phyloP scores from a whole-genome alignment of 139 green algal genomes.

The Auxenochlorella pyrenoidosa region DNA sequence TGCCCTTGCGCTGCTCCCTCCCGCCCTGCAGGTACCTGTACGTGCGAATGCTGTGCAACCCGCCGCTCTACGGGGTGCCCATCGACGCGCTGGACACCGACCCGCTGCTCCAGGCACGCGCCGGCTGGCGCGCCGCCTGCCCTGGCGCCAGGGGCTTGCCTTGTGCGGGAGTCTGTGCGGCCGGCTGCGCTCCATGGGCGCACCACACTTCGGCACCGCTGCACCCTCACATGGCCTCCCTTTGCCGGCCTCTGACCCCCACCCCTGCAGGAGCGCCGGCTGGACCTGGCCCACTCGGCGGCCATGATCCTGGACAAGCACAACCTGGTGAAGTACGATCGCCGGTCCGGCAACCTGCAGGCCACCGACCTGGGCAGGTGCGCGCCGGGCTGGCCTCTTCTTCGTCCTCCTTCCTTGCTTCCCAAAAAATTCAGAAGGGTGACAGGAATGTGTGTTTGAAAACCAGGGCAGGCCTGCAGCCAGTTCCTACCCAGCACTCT shows the following conservation, averaged over 20 bases:
- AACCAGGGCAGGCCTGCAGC: too few relatives aligned
- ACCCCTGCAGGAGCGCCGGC: constrained; percentile 70
- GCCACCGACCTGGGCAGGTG: constrained; percentile 49
- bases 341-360: constrained; percentile 87
- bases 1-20: background rate
- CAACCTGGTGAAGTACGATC: constrained; percentile 95
- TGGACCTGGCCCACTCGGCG: constrained; percentile 93
- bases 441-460: too few relatives aligned
- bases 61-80: constrained; percentile 90
- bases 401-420: too few relatives aligned
- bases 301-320: constrained; percentile 90
- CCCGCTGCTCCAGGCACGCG: constrained; percentile 68
- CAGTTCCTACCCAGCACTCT: background rate
- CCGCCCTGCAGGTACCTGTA: constrained; percentile 86
- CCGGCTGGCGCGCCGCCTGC: too few relatives aligned
- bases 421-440: too few relatives aligned
- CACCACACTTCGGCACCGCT: too few relatives aligned
- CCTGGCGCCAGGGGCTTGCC: too few relatives aligned
- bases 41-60: constrained; percentile 96
- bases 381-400: too few relatives aligned
- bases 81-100: constrained; percentile 83
- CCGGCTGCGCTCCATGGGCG: too few relatives aligned
- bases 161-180: too few relatives aligned
- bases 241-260: background rate
- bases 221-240: background rate